Evolutionary conservation across 345 rosid species (phyloP), one percentile per base, ranked within the genome.

Genomic region (Adansonia digitata): DNA sequence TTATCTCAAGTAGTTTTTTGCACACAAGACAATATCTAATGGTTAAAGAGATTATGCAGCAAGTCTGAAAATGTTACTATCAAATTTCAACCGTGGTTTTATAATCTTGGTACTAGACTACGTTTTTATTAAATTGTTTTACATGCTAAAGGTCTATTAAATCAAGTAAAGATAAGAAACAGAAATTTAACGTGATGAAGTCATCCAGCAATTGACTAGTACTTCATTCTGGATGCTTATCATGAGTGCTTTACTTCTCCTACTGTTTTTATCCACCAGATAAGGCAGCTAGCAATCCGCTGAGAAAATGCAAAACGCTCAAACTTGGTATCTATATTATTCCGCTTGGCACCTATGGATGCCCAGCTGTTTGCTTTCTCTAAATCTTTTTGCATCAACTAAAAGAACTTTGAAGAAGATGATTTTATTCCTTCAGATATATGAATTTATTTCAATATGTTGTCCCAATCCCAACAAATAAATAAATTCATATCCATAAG

Each of bases 361-460:
- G 34, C 92, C 88, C 26, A 17, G 17, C 17, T 26, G 11, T 24
- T 56, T 8, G 11, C 22, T 17, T 31, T 39, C 10, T 64, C 1
- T 40, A 64, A 40, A 39, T 42, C 69, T 39, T 2, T 26, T 51
- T 51, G 24, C 3, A 20, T 64, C 3, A 34, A 17, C 24, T 26
- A 18, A 34, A 59, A 29, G 65, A 14, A 35, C 12, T 14, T 9
- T 18, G 42, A 62, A 35, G 35, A 57, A 57, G 13, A 63, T 35
- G 46, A n/a, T 45, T 45, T 45, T 45, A 45, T 15, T 45, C 13
- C 43, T 63, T 63, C 43, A 9, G 2, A 35, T 35, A 35, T 18
- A 31, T 34, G 29, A 64, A 39, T 20, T 43, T 15, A 14, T 67
- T 43, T 45, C 71, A 27, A 24, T 8, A 20, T 4, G 31, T 22